Base-by-base conservation (phyloP, 345 rosid genomes). In the Aquilaria sinensis region DNA sequence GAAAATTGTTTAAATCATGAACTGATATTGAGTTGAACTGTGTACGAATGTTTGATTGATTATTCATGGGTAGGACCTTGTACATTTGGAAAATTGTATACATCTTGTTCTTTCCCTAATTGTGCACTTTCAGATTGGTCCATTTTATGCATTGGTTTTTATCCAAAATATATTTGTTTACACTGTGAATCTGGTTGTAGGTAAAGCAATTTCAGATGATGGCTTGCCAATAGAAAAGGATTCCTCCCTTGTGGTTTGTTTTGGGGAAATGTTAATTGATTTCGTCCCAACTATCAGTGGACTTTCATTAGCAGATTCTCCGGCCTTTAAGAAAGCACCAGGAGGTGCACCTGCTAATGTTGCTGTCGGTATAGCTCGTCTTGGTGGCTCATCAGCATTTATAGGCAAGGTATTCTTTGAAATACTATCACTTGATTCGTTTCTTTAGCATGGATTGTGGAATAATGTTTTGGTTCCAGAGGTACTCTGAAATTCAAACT, bases 311-410 rank as follows among this genome's bases (percentile, higher is more conserved):
- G 97, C 97, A 37, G 83, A 88, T 16, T 80, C 99, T 12, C 96
- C 93, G 11, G 92, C 97, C 60, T 94, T 94, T 65, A 85, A 88
- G 54, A 94, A 90, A 68, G 97, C 97, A 59, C 85, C 97, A 0
- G 97, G 99, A 57, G 97, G 99, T 66, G 99, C 99, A 29, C 99
- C 99, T 60, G 97, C 97, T 33, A 94, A 94, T 77, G 97, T 88
- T 46, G 97, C 95, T 29, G 97, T 88, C 53, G 99, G 96, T 46
- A 88, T 94, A 13, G 78, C 97, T 68, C 92, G 96, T 67, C 96
- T 88, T 10, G 97, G 97, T 51, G 99, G 99, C 56, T 85, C 89
- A 33, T 83, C 97, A 1, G 97, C 96, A 59, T 90, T 90, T 71
- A 81, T 94, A 45, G 99, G 95, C 48, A 94, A 90, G 95, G 99